Percentiles rank a stretch among this genome's conserved stretches.
Conservation (phyloP, 306 rosid species). For the Lathyrus sativus region DNA sequence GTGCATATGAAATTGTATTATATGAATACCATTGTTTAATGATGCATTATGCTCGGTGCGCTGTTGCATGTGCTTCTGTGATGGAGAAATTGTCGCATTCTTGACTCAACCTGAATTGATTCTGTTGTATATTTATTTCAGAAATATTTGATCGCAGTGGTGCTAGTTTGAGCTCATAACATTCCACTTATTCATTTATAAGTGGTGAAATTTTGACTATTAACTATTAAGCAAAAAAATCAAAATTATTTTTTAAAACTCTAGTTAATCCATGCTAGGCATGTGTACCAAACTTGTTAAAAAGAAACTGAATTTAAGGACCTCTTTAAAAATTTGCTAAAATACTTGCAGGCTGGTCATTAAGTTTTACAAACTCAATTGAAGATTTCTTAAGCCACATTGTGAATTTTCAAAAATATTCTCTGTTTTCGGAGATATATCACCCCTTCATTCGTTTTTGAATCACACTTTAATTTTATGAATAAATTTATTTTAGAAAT, state of each 20-base stretch:
- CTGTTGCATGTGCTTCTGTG: conserved; percentile 15
- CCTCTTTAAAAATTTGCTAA: neutral
- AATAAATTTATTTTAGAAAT: too few species aligned
- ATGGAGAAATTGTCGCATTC: conserved; percentile 10
- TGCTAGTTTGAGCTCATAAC: too few species aligned
- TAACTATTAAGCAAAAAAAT: too few species aligned
- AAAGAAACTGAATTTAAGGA: neutral
- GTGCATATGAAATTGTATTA: conserved; percentile 36
- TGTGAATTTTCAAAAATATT: too few species aligned
- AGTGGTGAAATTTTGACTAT: too few species aligned
- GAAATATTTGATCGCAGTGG: neutral
- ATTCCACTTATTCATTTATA: too few species aligned
- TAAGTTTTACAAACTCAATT: neutral
- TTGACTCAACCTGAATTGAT: conserved; percentile 6
- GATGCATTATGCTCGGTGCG: conserved; percentile 16
- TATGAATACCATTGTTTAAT: conserved; percentile 25
- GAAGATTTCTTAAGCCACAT: too few species aligned
- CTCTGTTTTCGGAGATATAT: too few species aligned
- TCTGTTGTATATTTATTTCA: conserved; percentile 4
- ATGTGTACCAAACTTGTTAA: neutral
- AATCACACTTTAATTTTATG: too few species aligned
- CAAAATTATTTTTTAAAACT: too few species aligned
- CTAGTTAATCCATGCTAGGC: neutral
- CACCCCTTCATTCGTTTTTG: too few species aligned
- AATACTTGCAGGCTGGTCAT: neutral